These are phyloP conservation scores for Jackrogersella multiformis DNA, from an alignment of 495 filamentous ascomycete species.

Conservation along the genomic window DNA sequence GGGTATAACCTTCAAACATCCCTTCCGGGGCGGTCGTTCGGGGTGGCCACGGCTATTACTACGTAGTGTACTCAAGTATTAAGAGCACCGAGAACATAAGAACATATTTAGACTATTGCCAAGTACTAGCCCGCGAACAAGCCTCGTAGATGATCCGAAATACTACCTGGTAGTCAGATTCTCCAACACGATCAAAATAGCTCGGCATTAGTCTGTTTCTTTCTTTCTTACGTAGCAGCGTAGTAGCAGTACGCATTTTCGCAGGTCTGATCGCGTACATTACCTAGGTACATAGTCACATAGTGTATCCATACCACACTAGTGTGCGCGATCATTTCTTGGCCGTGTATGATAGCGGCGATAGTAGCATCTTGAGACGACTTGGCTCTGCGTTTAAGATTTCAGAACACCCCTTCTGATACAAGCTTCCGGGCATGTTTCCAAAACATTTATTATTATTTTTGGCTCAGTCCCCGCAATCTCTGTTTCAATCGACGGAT, in stretches of 20 bases:
- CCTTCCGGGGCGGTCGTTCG: neutral
- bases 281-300: no score
- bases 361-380: slow-evolving; percentile 28
- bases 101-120: no score
- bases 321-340: slow-evolving; percentile 17
- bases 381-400: slow-evolving; percentile 34
- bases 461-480: slow-evolving; percentile 33
- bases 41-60: neutral
- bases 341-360: slow-evolving; percentile 28
- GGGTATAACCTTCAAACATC: neutral
- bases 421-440: slow-evolving; percentile 28
- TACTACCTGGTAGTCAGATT: no score
- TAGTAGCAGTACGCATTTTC: neutral
- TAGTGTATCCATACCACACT: no score
- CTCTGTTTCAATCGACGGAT: slow-evolving; percentile 28
- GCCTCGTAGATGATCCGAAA: no score
- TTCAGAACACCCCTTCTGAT: slow-evolving; percentile 35
- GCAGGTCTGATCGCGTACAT: slow-evolving; percentile 13
- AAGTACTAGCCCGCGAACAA: no score
- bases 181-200: neutral
- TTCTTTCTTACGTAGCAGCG: neutral
- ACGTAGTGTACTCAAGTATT: no score
- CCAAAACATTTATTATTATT: slow-evolving; percentile 20
- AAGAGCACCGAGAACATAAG: no score
- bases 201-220: neutral